Conservation (phyloP, 2,329 filamentous ascomycete species). For the Tolypocladium album region DNA sequence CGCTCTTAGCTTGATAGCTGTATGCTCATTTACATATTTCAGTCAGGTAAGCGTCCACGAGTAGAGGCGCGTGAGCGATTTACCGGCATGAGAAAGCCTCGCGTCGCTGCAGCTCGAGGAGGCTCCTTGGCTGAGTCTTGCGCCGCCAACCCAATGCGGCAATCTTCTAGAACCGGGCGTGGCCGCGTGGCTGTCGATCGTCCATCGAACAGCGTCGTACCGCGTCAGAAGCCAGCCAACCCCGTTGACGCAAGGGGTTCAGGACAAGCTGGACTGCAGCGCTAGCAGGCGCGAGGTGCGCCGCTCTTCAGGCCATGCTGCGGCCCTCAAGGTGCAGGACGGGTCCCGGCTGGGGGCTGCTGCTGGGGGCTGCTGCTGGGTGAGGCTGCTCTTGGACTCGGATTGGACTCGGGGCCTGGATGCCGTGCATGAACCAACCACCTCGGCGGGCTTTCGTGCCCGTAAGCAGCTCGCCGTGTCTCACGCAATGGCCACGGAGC, state of each 20-base stretch:
- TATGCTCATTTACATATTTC: background rate
- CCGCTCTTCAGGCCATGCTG: background rate
- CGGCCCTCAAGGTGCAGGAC: background rate
- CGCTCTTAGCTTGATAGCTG: background rate
- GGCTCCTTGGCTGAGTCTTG: background rate
- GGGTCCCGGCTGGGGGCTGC: background rate
- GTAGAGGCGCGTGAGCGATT: background rate
- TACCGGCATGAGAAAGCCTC: background rate
- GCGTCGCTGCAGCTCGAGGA: background rate
- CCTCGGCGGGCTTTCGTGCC: background rate
- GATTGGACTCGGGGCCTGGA: background rate
- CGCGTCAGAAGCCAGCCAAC: background rate
- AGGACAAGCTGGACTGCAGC: background rate
- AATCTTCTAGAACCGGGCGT: background rate
- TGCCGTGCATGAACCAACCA: background rate
- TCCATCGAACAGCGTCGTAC: background rate
- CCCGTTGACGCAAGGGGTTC: background rate
- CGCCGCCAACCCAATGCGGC: background rate
- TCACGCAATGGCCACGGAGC: background rate
- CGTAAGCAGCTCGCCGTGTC: background rate
- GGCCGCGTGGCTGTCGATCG: background rate
- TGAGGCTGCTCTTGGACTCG: background rate
- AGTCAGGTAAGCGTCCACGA: background rate
- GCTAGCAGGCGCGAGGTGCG: background rate
- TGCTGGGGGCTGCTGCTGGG: background rate